Base-by-base conservation (phyloP, 306 rosid genomes). In the Hippophae rhamnoides region DNA sequence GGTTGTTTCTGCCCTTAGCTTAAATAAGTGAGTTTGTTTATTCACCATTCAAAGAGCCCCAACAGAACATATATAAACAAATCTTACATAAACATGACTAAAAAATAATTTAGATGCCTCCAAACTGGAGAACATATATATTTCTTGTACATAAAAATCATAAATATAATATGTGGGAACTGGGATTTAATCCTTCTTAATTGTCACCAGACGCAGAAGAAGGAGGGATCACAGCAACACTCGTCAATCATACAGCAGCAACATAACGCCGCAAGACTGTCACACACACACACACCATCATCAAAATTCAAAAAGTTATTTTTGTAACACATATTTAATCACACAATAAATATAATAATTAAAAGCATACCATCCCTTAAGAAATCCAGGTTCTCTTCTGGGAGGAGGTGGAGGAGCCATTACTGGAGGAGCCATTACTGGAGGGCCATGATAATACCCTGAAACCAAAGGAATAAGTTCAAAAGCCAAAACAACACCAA, bases 381-480 rank as follows among this genome's bases (percentile, higher is more conserved):
- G 90, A 76, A 87, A 90, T 50, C 95, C 86, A 50, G 81, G 9
- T 5, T 78, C 61, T 57, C 86, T 79, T 60, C 68, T 76, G 43
- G 79, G 95, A 6, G 82, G 87, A 43, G 82, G 70, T 74, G 88
- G 83, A 69, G 84, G 90, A 74, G n/a, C n/a, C 77, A 84, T 27
- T 80, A 82, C n/a, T 78, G 23, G 23, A 18, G 94, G 95, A 58
- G 95, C 97, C 94, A 79, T 61, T 55, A 90, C 94, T 0, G 97
- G 95, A 53, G 94, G 97, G 56, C 90, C 97, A 76, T 84, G 94
- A 72, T 90, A 90, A 58, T 90, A 84, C 48, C 95, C 97, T 84
- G 43, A 45, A 60, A 55, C 56, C 54, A 43, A 48, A 43, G 7
- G 52, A 23, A 57, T 48, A 10, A 48, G 0, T 10, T 10, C 5